Evolutionary conservation across 2,329 filamentous ascomycete species (phyloP).

Genomic region (Fusarium pseudocircinatum): DNA sequence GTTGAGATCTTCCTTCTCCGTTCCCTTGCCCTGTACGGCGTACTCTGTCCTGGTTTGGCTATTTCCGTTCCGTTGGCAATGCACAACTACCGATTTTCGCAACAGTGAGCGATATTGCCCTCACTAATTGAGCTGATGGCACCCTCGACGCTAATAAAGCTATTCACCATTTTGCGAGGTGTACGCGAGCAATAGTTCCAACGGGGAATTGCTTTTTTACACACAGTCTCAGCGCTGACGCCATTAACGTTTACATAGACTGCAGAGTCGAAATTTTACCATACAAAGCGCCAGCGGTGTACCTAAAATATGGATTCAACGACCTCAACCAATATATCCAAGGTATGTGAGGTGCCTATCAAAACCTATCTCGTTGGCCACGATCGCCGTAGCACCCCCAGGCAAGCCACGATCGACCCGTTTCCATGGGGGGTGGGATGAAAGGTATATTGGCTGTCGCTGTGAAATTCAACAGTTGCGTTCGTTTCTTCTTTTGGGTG

Average conservation of each 20-base stretch:
- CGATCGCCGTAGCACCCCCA: conserved; percentile 4
- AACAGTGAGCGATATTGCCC: not conserved
- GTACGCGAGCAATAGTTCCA: not conserved
- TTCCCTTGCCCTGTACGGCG: not conserved
- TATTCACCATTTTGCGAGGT: not conserved
- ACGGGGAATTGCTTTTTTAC: conserved; percentile 34
- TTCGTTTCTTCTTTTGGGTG: not conserved
- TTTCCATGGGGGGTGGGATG: not conserved
- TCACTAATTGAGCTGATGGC: not conserved
- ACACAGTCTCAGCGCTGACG: conserved; percentile 24
- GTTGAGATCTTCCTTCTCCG: not conserved
- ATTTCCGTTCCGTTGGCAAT: not conserved
- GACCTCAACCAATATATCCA: not conserved
- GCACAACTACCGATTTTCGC: not conserved
- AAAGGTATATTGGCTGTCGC: not conserved
- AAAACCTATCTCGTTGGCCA: not conserved
- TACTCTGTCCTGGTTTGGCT: not conserved
- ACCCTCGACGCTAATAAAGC: not conserved
- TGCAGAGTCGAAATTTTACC: not conserved
- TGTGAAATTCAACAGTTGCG: not conserved
- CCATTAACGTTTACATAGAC: conserved; percentile 16
- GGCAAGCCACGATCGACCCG: conserved; percentile 30
- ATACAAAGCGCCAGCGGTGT: not conserved
- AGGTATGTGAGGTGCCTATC: not conserved
- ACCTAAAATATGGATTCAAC: not conserved